Evolutionary conservation across 306 rosid species (phyloP), one percentile per base, ranked within the genome.

Genomic region (Corylus heterophylla): DNA sequence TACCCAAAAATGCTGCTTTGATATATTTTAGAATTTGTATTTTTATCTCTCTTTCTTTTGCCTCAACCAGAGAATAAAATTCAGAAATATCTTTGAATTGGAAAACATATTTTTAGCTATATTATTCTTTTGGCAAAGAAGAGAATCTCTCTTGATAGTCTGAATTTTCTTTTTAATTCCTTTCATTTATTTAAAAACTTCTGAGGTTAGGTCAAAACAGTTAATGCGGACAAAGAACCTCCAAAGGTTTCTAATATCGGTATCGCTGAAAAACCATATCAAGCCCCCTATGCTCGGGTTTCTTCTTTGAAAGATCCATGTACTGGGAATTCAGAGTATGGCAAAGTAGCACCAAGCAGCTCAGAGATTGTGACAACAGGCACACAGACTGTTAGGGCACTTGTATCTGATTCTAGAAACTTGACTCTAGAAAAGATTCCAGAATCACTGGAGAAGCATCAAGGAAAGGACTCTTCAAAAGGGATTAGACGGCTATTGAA

Each of bases 271-370:
- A 94, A 82, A 75, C 66, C 79, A 44, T 93, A 90, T 77, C 88
- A 45, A 44, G 93, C 92, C 48, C 96, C 98, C 54, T 80, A 74
- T 86, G 98, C 93, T 84, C 88, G 92, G 54, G 86, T 86, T 80
- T 93, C 98, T 74, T 96, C 97, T 56, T 79, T 91, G 86, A 93
- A 91, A 84, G 92, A 89, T 89, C 96, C 96, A 56, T 87, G 88
- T 83, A 86, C 94, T 56, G 79, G 86, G 71, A 87, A 93, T 79
- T 80, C 92, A 1, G 96, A 87, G 74, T 88, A 87, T 63, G 89
- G 87, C 49, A 91, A 86, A 89, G 92, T 93, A 31, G 83, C 88
- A 76, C 84, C 89, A 16, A 31, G 86, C 71, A 79, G 56, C 83
- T 79, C 79, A 51, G 94, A 87, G 80, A 81, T 85, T 45, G 75